Conservation (phyloP, 306 rosid genomes). For the Dicorynia guianensis region DNA sequence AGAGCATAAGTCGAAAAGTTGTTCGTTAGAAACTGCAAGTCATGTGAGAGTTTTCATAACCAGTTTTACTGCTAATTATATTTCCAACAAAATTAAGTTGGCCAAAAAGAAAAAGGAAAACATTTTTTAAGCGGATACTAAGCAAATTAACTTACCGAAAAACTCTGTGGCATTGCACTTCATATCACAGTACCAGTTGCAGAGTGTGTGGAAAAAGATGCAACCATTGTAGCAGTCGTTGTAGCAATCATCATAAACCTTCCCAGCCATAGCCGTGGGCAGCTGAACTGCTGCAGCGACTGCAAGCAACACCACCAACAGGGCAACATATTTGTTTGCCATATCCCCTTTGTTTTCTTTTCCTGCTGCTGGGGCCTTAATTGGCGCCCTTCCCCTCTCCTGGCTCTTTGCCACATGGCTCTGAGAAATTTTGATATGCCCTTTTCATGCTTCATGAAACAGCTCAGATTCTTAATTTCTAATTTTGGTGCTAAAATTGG, state of each 20-base stretch:
- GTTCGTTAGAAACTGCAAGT: too few relatives aligned
- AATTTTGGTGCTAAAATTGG: background rate
- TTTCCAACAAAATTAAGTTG: too few relatives aligned
- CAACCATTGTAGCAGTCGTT: background rate
- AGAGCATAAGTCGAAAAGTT: too few relatives aligned
- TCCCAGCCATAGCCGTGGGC: background rate
- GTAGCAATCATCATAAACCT: background rate
- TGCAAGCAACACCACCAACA: slow-evolving; percentile 37
- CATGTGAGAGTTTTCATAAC: too few relatives aligned
- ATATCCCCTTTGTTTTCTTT: slow-evolving; percentile 11
- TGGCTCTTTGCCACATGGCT: background rate
- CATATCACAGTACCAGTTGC: background rate
- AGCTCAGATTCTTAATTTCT: background rate
- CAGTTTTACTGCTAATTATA: too few relatives aligned
- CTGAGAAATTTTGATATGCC: background rate
- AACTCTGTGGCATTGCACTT: background rate
- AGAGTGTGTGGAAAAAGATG: accelerated
- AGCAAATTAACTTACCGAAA: background rate
- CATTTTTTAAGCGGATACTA: background rate
- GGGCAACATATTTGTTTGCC: slow-evolving; percentile 29
- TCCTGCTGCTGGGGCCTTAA: background rate
- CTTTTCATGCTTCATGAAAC: too few relatives aligned
- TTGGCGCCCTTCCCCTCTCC: background rate
- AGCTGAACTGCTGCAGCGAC: background rate
- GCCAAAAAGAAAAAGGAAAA: background rate